Conservation (phyloP, 192 early-diverging fungal species). For the Spizellomyces punctatus region DNA sequence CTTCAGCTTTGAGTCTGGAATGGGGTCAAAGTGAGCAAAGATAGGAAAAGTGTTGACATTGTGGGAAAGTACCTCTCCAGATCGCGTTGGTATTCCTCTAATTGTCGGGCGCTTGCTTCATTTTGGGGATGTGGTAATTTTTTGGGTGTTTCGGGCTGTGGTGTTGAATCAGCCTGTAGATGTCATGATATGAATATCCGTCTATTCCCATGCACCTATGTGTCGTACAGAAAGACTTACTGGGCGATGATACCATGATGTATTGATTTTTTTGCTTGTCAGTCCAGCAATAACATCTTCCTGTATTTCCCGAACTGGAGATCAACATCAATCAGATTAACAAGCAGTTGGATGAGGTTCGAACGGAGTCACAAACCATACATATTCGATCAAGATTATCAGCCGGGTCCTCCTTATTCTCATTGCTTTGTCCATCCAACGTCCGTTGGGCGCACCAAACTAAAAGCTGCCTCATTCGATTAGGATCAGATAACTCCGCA, state of each 20-base stretch:
- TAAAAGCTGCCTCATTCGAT: constrained; percentile 68
- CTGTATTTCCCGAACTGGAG: constrained; percentile 41
- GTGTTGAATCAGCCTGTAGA: too few relatives aligned
- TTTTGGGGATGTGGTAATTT: constrained; percentile 49
- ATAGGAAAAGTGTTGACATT: neutral
- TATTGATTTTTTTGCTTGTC: constrained; percentile 38
- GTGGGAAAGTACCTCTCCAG: constrained; percentile 7
- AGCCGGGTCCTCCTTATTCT: too few relatives aligned
- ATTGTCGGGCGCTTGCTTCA: constrained; percentile 26
- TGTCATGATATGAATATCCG: too few relatives aligned
- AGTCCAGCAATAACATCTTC: constrained; percentile 45
- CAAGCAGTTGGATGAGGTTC: too few relatives aligned
- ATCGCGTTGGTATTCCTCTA: constrained; percentile 13
- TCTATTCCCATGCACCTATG: too few relatives aligned
- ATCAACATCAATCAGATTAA: too few relatives aligned
- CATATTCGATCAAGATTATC: too few relatives aligned
- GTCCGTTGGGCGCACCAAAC: constrained; percentile 64
- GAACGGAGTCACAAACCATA: too few relatives aligned
- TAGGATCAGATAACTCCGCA: constrained; percentile 64
- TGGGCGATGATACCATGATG: constrained; percentile 56
- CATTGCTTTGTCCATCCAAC: neutral
- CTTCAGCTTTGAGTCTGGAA: neutral
- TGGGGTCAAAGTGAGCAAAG: neutral
- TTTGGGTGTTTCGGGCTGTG: neutral
- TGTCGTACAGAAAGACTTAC: constrained; percentile 12